Evolutionary conservation across 2,329 filamentous ascomycete genomes (phyloP).

Genomic region (Microsporum ferrugineum): DNA sequence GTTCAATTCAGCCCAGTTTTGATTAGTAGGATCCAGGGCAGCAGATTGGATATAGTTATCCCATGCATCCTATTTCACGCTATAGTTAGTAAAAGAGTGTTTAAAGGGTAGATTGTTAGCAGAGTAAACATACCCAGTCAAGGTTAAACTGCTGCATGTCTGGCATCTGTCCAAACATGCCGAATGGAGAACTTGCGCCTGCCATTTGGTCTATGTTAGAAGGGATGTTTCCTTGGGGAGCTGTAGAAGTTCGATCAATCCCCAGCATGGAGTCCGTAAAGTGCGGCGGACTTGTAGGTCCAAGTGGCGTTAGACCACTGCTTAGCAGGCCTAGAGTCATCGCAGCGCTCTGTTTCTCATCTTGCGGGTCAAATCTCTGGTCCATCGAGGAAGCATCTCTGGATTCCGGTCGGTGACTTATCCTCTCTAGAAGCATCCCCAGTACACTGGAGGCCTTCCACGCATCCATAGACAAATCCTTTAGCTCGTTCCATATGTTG

Average conservation of each 20-base stretch:
- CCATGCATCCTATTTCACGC: slow-evolving; percentile 48
- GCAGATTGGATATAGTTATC: slow-evolving; percentile 57
- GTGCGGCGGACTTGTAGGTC: slow-evolving; percentile 20
- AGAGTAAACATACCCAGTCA: slow-evolving; percentile 47
- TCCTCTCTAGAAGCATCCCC: slow-evolving; percentile 72
- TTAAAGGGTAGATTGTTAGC: not conserved
- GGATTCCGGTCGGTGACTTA: slow-evolving; percentile 36
- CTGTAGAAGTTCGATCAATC: slow-evolving; percentile 13
- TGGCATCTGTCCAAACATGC: slow-evolving; percentile 44
- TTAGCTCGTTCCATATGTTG: slow-evolving; percentile 67
- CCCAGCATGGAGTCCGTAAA: slow-evolving; percentile 24
- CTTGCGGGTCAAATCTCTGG: slow-evolving; percentile 32
- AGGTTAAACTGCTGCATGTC: slow-evolving; percentile 45
- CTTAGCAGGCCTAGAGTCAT: slow-evolving; percentile 61
- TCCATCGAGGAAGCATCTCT: slow-evolving; percentile 17
- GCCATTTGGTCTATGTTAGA: slow-evolving; percentile 22
- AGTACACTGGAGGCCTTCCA: slow-evolving; percentile 74
- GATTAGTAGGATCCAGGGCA: slow-evolving; percentile 31
- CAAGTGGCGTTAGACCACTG: slow-evolving; percentile 46
- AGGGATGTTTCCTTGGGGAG: slow-evolving; percentile 17
- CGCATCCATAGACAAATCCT: slow-evolving; percentile 73
- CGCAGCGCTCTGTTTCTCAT: slow-evolving; percentile 53
- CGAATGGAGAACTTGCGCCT: slow-evolving; percentile 42
- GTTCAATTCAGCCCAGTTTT: slow-evolving; percentile 26
- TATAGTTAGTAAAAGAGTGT: slow-evolving; percentile 18